Evolutionary conservation across 306 rosid species (phyloP).

Genomic region (Castanospermum australe): DNA sequence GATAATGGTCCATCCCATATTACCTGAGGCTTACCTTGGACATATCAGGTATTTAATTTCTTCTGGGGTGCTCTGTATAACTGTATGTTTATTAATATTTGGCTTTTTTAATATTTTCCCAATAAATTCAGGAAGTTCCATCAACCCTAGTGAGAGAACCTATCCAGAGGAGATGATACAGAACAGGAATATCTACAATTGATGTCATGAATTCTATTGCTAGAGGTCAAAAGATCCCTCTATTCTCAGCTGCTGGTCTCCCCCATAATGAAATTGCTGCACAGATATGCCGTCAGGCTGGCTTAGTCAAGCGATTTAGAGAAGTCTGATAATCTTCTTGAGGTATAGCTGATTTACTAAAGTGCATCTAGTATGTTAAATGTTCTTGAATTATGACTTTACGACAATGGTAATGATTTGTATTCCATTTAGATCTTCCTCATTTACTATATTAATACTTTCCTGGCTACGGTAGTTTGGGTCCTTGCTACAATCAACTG

Average conservation of each 20-base stretch:
- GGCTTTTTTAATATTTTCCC: background rate
- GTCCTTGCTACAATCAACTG: background rate
- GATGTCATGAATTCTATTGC: slow-evolving; percentile 99
- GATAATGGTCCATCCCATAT: slow-evolving; percentile 98
- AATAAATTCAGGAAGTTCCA: slow-evolving; percentile 82
- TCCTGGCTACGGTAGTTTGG: background rate
- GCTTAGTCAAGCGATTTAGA: slow-evolving; percentile 94
- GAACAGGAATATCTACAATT: slow-evolving; percentile 97
- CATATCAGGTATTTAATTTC: slow-evolving; percentile 65
- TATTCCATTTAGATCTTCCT: slow-evolving; percentile 2
- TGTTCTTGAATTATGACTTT: slow-evolving; percentile 3
- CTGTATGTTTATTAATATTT: background rate
- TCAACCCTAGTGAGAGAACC: slow-evolving; percentile 99
- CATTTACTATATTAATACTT: background rate
- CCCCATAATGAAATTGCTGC: slow-evolving; percentile 99
- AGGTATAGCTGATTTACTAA: slow-evolving; percentile 49
- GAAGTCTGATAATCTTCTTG: slow-evolving; percentile 86
- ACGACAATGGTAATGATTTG: background rate
- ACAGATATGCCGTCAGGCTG: slow-evolving; percentile 99
- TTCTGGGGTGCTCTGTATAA: slow-evolving; percentile 1
- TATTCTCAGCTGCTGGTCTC: slow-evolving; percentile 99
- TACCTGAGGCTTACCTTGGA: slow-evolving; percentile 99
- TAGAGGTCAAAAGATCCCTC: slow-evolving; percentile 98
- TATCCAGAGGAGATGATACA: slow-evolving; percentile 99
- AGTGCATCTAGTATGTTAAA: slow-evolving; percentile 19